Base-by-base conservation (phyloP, 1,284 basidiomycete genomes). In the Cystobasidium pallidum region DNA sequence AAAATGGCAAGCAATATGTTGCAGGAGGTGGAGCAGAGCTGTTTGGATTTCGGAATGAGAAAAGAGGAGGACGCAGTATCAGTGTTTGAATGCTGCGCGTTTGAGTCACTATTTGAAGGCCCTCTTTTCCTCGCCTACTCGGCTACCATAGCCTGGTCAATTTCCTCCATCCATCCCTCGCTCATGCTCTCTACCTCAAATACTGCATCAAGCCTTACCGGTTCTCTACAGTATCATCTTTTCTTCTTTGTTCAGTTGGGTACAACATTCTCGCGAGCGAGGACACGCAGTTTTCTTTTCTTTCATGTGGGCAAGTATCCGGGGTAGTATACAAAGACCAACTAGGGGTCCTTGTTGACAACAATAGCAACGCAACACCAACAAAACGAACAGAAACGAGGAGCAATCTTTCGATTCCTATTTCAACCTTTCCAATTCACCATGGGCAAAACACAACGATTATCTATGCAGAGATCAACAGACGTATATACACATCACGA, bases 181-280 rank as follows among this genome's bases (percentile, higher is more conserved):
- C 3, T 28, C n/a, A n/a, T 51, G 21, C 17, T 11, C 15, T 8
- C 49, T 15, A 26, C 49, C 24, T 51, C 6, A 7, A 26, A 24
- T 57, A 19, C 8, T 55, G 15, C 28, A 57, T 57, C 54, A 57
- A 57, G 30, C 54, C 24, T 57, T 34, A 34, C 26, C 10, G 11
- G 11, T 28, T 57, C 30, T 57, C 15, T n/a, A 7, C 36, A 6
- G 24, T 51, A 6, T 51, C 17, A 3, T 51, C 24, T 45, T n/a
- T 17, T 45, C 43, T 45, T 45, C 43, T 13, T 39, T 3, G 43
- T 51, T 51, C 26, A 51, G 26, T 51, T n/a, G 49, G 49, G 11
- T 51, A 51, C n/a, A 51, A 51, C n/a, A 45, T 51, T 26, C 49
- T 51, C 49, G 49, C 49, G 26, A 51, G 49, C 49, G 21, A 28